Evolutionary conservation across 768 basidiomycete species (phyloP).

Genomic region (Boletus coccyginus): DNA sequence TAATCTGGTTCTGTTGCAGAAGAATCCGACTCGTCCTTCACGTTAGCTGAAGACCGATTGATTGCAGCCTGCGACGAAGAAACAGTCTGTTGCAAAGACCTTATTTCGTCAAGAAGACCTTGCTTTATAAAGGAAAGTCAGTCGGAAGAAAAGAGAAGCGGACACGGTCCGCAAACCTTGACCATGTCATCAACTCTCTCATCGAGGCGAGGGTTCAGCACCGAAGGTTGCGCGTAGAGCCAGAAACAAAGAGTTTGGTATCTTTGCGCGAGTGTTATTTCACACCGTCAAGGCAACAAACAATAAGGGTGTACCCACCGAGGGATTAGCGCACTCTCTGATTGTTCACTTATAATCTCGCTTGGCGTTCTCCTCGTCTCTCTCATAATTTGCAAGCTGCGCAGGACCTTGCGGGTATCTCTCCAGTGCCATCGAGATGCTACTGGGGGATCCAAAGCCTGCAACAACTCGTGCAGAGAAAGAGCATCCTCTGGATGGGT

Average conservation of each 20-base stretch:
- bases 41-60: neutral
- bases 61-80: neutral
- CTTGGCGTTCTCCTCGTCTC: conserved; percentile 64
- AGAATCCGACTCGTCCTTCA: neutral
- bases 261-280: conserved; percentile 37
- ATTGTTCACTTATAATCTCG: conserved; percentile 66
- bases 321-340: conserved; percentile 41
- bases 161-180: conserved; percentile 43
- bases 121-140: conserved; percentile 40
- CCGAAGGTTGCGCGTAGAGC: conserved; percentile 73
- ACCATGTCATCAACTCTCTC: conserved; percentile 88
- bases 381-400: conserved; percentile 75
- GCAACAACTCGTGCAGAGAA: conserved; percentile 63
- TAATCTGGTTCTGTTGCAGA: conserved; percentile 42
- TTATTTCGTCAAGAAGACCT: conserved; percentile 81
- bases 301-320: conserved; percentile 40
- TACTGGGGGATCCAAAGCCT: conserved; percentile 64
- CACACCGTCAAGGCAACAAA: neutral
- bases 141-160: neutral
- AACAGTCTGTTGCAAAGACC: conserved; percentile 40
- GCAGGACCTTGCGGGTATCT: conserved; percentile 86
- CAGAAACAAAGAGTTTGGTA: conserved; percentile 88
- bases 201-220: conserved; percentile 68
- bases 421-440: conserved; percentile 94
- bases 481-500: conserved; percentile 55